These are phyloP conservation scores for Glycine tomentella DNA, from an alignment of 306 rosid species.

Conservation along the genomic window DNA sequence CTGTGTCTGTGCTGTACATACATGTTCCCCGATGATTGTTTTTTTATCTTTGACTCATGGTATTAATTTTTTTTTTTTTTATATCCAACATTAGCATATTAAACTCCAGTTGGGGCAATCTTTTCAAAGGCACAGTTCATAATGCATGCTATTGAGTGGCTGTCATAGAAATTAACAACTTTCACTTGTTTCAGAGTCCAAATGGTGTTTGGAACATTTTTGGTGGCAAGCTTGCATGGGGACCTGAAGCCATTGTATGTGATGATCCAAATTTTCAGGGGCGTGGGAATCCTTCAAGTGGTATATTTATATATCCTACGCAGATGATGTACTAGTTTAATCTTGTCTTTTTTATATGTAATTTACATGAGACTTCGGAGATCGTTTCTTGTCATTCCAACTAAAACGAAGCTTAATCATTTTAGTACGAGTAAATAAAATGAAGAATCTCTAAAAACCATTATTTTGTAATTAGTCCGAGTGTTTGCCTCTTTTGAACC, in stretches of 20 bases:
- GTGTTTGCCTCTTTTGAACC: constrained; percentile 21
- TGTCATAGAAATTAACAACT: constrained; percentile 28
- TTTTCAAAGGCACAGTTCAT: constrained; percentile 33
- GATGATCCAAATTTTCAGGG: constrained; percentile 86
- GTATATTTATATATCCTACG: constrained; percentile 49
- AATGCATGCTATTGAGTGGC: not conserved
- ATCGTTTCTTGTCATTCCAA: constrained; percentile 34
- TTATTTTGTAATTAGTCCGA: constrained; percentile 31
- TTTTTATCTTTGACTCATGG: constrained; percentile 13
- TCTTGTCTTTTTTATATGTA: constrained; percentile 23
- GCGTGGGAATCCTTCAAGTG: constrained; percentile 77
- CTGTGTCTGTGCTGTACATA: too few relatives aligned
- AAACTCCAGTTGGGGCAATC: constrained; percentile 27
- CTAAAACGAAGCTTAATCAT: constrained; percentile 29
- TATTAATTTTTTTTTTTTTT: constrained; percentile 16
- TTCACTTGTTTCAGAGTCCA: constrained; percentile 68
- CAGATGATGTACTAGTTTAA: not conserved
- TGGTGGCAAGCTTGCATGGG: constrained; percentile 85
- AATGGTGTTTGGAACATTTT: constrained; percentile 86
- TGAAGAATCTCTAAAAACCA: constrained; percentile 21
- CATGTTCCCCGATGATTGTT: not conserved
- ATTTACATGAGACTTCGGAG: constrained; percentile 9
- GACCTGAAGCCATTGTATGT: constrained; percentile 84
- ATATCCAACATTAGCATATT: constrained; percentile 27
- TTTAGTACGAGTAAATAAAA: not conserved